Percentiles rank a stretch among this genome's conserved stretches.
Conservation (phyloP, 2,329 filamentous ascomycete genomes). For the Sphaerulina vaccinii region DNA sequence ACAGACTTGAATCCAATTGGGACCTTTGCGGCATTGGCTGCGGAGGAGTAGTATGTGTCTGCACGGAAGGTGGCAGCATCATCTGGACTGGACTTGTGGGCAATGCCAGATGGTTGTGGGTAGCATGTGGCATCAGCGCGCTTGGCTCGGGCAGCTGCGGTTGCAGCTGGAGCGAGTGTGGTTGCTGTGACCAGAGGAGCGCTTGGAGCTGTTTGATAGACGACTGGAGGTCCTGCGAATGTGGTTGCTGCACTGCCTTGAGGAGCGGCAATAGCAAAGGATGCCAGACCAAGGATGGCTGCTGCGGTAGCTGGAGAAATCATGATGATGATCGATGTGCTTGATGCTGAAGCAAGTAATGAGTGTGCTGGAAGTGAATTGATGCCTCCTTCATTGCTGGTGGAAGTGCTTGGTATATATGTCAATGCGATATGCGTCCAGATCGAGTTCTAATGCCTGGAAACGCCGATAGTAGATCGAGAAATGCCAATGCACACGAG, state of each 20-base stretch:
- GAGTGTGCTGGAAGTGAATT: not conserved
- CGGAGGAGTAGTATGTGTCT: slow-evolving; percentile 12
- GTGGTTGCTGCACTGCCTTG: not conserved
- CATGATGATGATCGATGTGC: not conserved
- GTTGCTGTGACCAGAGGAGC: slow-evolving; percentile 15
- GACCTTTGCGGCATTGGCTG: slow-evolving; percentile 10
- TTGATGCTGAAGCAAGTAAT: not conserved
- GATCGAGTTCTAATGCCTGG: not conserved
- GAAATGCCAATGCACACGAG: not conserved
- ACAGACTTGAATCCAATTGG: slow-evolving; percentile 15
- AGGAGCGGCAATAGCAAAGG: slow-evolving; percentile 3
- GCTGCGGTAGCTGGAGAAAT: not conserved
- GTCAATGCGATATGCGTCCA: not conserved
- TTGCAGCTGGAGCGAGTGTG: slow-evolving; percentile 8
- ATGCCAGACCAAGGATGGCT: not conserved
- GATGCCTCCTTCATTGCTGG: not conserved
- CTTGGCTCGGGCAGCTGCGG: slow-evolving; percentile 1
- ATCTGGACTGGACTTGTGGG: slow-evolving; percentile 4
- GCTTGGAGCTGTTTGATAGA: slow-evolving; percentile 15
- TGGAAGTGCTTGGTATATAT: not conserved
- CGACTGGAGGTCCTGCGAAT: slow-evolving; percentile 11
- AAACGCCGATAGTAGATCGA: not conserved
- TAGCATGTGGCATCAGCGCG: slow-evolving; percentile 9
- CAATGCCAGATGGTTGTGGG: slow-evolving; percentile 14
- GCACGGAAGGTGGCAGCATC: slow-evolving; percentile 10